Base-by-base conservation (phyloP, 2,329 filamentous ascomycete genomes). In the Aureobasidium namibiae region DNA sequence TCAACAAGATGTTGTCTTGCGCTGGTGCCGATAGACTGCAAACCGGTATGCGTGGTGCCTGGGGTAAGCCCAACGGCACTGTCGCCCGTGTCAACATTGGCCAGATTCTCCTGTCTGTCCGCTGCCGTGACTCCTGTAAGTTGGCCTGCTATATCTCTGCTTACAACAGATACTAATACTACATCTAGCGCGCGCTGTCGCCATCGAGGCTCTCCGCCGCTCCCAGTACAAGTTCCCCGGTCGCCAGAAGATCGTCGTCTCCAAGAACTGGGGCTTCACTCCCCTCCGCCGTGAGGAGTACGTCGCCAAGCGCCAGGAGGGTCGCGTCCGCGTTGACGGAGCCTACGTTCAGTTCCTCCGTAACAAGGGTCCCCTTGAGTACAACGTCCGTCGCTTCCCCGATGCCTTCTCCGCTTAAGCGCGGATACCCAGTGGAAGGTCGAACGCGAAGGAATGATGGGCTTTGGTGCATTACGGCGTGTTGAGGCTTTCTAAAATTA, bases 1-100 rank as follows among this genome's bases (percentile, higher is more conserved):
- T 99, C 92, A 99, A 99, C 91, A 99, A 99, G 89, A 99, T 99
- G 94, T 92, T 99, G 90, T 97, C 94, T 76, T 99, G 94, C 80
- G 94, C 94, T 75, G 94, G 94, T 86, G 94, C 94, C 87, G 94
- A 99, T 97, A 91, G 94, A 88, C 85, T 99, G 80, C 94, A 99
- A 82, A 99, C 94, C 72, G 94, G 94, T 85, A 99, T 99, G 94
- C 92, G 94, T 88, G 94, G 94, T 87, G 94, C 94, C 72, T 99
- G 91, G 87, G 94, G 94, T 76, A 99, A 99, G 88, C 94, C 94
- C 79, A 95, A 97, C 85, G 94, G 94, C 77, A 88, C 85, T 74
- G 94, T 99, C 75, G 94, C 94, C 78, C 94, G 94, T 89, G 92
- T 99, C 85, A 97, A 97, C 88, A 99, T 99, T 74, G 94, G 94